Percentiles rank a stretch among this genome's conserved stretches.
Evolutionary conservation across 352 stramenopile genomes (phyloP).

Genomic region (Pythium vanterpoolii): DNA sequence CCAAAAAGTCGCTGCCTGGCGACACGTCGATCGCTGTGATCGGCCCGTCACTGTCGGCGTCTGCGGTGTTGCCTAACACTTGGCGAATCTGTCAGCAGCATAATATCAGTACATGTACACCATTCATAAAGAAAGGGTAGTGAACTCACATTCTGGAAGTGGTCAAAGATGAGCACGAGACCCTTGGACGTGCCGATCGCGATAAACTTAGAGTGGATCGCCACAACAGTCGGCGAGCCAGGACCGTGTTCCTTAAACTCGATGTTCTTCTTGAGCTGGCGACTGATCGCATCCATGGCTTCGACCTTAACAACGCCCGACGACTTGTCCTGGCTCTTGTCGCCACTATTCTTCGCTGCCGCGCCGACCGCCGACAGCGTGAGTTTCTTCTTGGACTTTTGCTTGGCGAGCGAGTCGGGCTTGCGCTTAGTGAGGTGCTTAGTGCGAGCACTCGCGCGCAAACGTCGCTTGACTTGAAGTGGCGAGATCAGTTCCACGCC

Average conservation of each 20-base stretch:
- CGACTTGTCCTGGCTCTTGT: conserved; percentile 40
- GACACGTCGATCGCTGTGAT: conserved; percentile 90
- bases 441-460: conserved; percentile 56
- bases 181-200: conserved; percentile 94
- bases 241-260: conserved; percentile 90
- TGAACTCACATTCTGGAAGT: conserved; percentile 91
- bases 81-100: conserved; percentile 56
- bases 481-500: conserved; percentile 79
- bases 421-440: conserved; percentile 48
- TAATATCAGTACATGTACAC: not conserved
- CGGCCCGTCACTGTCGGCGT: conserved; percentile 66
- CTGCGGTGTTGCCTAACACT: conserved; percentile 84
- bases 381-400: conserved; percentile 46
- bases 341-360: conserved; percentile 13
- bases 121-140: not conserved
- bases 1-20: conserved; percentile 85
- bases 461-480: conserved; percentile 75
- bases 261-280: conserved; percentile 89
- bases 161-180: conserved; percentile 94
- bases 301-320: conserved; percentile 87
- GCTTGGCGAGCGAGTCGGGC: conserved; percentile 24
- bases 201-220: conserved; percentile 97
- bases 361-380: conserved; percentile 27
- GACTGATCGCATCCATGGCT: conserved; percentile 87
- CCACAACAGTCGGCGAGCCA: conserved; percentile 90